phyloP scores from a whole-genome alignment of 306 rosid species.

The Clitoria ternatea region DNA sequence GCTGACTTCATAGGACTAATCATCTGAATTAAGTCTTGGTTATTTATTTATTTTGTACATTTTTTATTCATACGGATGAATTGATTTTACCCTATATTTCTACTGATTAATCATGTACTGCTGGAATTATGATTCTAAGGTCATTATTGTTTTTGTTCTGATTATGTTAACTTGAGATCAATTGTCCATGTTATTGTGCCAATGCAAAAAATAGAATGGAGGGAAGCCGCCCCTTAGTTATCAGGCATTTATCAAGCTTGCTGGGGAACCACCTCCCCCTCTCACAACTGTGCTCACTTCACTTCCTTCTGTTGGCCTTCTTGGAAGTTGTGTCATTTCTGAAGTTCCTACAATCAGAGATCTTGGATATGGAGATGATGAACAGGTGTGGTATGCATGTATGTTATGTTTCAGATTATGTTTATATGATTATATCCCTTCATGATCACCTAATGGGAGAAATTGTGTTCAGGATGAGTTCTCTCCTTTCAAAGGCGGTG shows the following conservation, averaged over 20 bases:
- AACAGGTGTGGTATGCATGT: constrained; percentile 62
- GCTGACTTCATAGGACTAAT: too few species aligned
- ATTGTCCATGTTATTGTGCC: constrained; percentile 21
- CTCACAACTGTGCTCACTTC: constrained; percentile 43
- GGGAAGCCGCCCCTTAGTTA: constrained; percentile 87
- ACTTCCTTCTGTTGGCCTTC: constrained; percentile 65
- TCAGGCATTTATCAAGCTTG: constrained; percentile 84
- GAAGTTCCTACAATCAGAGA: constrained; percentile 72
- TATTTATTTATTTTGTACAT: too few species aligned
- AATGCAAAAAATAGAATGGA: constrained; percentile 63
- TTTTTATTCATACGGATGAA: neutral
- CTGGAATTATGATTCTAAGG: neutral
- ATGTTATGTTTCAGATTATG: neutral
- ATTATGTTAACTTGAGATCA: constrained; percentile 19
- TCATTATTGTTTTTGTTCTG: constrained; percentile 1
- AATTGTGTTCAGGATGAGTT: constrained; percentile 57
- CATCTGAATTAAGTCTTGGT: too few species aligned
- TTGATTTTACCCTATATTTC: neutral
- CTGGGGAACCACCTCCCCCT: constrained; percentile 60
- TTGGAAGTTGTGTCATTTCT: constrained; percentile 44
- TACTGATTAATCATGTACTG: neutral
- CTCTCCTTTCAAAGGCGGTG: constrained; percentile 92
- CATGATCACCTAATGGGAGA: constrained; percentile 5
- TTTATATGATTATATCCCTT: neutral
- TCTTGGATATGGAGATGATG: constrained; percentile 66